These are phyloP conservation scores for Penicillium sp. DNA, from an alignment of 2,329 filamentous ascomycete species.

Conservation along the genomic window DNA sequence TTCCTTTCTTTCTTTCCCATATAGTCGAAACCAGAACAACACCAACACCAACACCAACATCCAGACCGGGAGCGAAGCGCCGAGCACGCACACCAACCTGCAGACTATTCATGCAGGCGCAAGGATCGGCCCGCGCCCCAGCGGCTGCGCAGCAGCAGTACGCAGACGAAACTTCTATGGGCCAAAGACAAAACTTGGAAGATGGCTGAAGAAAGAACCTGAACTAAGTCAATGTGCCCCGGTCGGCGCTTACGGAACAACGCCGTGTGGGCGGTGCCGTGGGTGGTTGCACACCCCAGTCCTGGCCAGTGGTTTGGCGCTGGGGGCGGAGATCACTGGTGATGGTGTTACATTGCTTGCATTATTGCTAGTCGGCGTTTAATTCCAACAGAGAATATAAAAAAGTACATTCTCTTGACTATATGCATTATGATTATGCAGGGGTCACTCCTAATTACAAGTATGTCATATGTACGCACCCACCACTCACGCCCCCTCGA, in stretches of 20 bases:
- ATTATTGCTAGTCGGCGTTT: neutral
- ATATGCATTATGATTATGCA: neutral
- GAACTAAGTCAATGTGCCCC: neutral
- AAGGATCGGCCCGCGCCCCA: conserved; percentile 9
- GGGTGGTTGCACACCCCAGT: neutral
- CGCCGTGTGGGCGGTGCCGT: neutral
- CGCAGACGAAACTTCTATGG: neutral
- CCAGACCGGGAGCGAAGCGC: neutral
- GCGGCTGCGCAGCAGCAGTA: neutral
- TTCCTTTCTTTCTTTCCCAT: neutral
- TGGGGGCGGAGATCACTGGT: neutral
- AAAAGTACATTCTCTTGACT: neutral
- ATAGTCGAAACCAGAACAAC: neutral
- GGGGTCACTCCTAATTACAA: neutral
- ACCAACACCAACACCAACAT: neutral
- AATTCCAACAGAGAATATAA: neutral
- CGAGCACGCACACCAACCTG: neutral
- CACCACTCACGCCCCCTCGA: neutral
- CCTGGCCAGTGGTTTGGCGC: neutral
- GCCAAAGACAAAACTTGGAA: neutral
- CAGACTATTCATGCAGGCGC: neutral
- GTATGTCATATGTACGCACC: neutral
- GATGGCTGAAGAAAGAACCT: too few relatives aligned
- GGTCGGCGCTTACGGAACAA: neutral
- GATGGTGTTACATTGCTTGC: neutral